These are phyloP conservation scores for Colletotrichum australisinense DNA, from an alignment of 2,329 filamentous ascomycete species.

Conservation along the genomic window DNA sequence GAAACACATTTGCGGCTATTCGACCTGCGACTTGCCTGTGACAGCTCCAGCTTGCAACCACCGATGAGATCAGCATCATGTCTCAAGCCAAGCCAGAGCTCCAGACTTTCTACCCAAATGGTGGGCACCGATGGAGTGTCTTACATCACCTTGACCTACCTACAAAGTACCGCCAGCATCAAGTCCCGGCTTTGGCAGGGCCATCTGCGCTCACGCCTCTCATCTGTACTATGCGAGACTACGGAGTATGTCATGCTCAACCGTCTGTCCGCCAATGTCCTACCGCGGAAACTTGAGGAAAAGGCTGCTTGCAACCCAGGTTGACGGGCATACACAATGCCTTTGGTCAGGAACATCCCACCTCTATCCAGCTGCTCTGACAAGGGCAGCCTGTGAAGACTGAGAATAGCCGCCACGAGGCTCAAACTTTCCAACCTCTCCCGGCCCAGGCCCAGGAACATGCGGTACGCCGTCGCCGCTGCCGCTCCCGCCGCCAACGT, in stretches of 20 bases:
- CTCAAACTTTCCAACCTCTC: conserved; percentile 14
- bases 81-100: conserved; percentile 27
- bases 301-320: not conserved
- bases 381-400: not conserved
- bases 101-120: not conserved
- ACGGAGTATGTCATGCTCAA: not conserved
- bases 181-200: not conserved
- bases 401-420: conserved; percentile 14
- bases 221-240: not conserved
- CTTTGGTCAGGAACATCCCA: not conserved
- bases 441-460: conserved; percentile 20
- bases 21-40: not conserved
- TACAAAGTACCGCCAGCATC: not conserved
- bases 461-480: not conserved
- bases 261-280: not conserved
- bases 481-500: not conserved
- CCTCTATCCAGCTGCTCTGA: not conserved
- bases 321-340: not conserved
- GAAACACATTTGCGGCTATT: not conserved
- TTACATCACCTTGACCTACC: conserved; percentile 7
- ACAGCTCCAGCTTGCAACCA: not conserved
- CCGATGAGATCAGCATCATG: conserved; percentile 26
- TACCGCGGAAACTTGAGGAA: not conserved
- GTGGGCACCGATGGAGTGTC: not conserved
- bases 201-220: not conserved